These are phyloP conservation scores for Solanum pinnatisectum DNA, from an alignment of 257 asterid genomes.

Conservation along the genomic window DNA sequence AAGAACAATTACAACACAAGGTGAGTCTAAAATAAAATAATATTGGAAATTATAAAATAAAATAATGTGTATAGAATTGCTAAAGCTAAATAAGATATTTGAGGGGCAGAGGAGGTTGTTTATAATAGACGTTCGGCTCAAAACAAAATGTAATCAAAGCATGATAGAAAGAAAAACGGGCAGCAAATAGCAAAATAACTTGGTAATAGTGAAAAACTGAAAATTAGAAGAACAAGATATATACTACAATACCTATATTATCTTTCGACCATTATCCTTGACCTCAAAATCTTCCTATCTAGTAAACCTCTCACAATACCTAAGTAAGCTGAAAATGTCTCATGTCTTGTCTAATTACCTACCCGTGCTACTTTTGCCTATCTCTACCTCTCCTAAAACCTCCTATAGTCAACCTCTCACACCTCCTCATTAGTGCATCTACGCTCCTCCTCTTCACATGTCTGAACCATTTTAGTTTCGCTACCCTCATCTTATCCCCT, in stretches of 20 bases:
- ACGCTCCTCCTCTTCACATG: not conserved
- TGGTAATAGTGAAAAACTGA: too few species aligned
- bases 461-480: not conserved
- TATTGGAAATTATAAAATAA: not conserved
- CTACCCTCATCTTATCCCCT: not conserved
- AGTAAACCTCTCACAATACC: too few species aligned
- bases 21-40: not conserved
- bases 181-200: not conserved
- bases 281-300: not conserved
- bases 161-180: not conserved
- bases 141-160: not conserved
- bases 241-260: not conserved
- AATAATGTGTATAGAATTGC: not conserved
- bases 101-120: too few species aligned
- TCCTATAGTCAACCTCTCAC: not conserved
- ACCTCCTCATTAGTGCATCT: too few species aligned
- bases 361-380: not conserved
- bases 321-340: not conserved
- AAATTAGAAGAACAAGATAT: not conserved
- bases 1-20: constrained; percentile 13
- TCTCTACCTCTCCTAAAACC: not conserved
- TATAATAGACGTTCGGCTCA: not conserved
- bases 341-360: not conserved
- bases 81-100: too few species aligned
- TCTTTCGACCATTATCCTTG: not conserved